Base-by-base conservation (phyloP, 23 red algal species). In the Gracilaria gracilis region DNA sequence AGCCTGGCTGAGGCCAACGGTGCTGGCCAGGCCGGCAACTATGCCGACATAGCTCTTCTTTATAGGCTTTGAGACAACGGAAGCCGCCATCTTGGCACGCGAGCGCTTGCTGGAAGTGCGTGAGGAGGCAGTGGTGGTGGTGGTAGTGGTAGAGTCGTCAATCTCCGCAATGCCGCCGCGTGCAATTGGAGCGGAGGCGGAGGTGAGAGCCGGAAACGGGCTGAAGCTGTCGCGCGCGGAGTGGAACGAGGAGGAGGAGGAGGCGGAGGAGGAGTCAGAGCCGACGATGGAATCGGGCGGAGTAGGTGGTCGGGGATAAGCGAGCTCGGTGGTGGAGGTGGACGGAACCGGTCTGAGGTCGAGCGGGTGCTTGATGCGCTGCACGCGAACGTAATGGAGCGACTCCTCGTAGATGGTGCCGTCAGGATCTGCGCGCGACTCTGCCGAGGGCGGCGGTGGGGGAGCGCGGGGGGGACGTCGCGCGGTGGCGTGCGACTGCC, bases 11-110 rank as follows among this genome's bases (percentile, higher is more conserved):
- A 90, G 80, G 59, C 79, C 84, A 12, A 85, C 58, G 1, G 87
- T 78, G n/a, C 79, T 79, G 36, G 93, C 85, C n/a, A 90, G 61
- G 36, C 82, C 93, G 44, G 93, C 82, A n/a, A 88, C 69, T 53
- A 83, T 82, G 42, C 80, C 83, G 14, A 95, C 55, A 62, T 83
- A 83, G 40, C 79, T 84, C 79, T 79, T 83, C 34, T 53, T 57
- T 42, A 92, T 76, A 58, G 89, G 89, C 89, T 92, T 92, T 57
- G 89, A 92, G 39, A 92, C 69, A 46, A 61, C 79, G 27, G 35
- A 59, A 11, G 89, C 89, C 39, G 89, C 78, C 79, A 82, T 82
- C 74, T 90, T 90, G 3, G 57, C 87, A 28, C 87, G 87, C 29
- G 35, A 39, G n/a, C 87, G 87, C 53, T 69, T 79, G 36, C 74